Base-by-base conservation (phyloP, 2,329 filamentous ascomycete species). In the Stromatinia cepivora region DNA sequence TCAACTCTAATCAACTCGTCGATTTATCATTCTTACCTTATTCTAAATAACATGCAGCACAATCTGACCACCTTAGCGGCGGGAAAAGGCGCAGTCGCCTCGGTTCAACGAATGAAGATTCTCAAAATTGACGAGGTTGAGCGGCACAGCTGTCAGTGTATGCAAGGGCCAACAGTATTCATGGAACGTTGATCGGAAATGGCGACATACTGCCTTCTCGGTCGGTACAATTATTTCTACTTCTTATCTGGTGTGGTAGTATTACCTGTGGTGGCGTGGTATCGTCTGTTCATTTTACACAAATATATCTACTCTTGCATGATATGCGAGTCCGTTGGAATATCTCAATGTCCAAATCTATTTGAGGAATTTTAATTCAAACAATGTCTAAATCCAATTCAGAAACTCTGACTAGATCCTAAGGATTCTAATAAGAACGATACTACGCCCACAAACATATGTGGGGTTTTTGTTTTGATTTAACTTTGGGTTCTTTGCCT, bases 31-130 rank as follows among this genome's bases (percentile, higher is more conserved):
- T 68, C 66, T 63, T 68, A 68, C 28, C 20, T 34, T 25, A n/a
- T 17, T 28, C 53, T 46, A 20, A 45, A 42, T 28, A 68, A 52
- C 13, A 52, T 54, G 48, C 57, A 68, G 58, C 31, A 56, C 25
- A 61, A 68, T 56, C 39, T 63, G 25, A 68, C 57, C 8, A 34
- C 25, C 17, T 54, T 68, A 68, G 58, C 57, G 66, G 58, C 66
- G 58, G 28, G 58, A 68, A 68, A 50, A 68, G 66, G 66, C 58
- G 66, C 58, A 68, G 66, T 64, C 54, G 39, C 48, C 57, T 64
- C 66, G 31, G 25, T 64, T 25, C 36, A 50, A 56, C 48, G 39
- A 68, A 64, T 68, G 28, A 68, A 62, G 46, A 36, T 63, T 46
- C 13, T 25, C 15, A 48, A 20, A 39, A 46, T 63, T 64, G 58